Base-by-base conservation (phyloP, 345 rosid species). In the Sisymbrium irio region DNA sequence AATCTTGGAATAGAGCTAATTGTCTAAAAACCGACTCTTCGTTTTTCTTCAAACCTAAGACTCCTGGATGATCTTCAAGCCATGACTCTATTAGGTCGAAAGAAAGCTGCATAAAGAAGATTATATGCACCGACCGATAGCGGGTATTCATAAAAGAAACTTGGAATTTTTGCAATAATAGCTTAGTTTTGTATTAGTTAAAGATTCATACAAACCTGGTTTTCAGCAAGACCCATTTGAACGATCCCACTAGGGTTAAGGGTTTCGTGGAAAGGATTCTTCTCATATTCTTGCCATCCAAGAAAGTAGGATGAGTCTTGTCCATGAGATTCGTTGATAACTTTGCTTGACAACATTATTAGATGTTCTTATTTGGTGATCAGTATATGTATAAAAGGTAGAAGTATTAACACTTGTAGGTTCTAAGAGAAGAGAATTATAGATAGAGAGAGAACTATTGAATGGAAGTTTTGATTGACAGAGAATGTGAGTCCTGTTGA, bases 171-270 rank as follows among this genome's bases (percentile, higher is more conserved):
- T 45, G 28, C 30, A 7, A 41, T 1, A 20, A 40, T 15, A 27
- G 15, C 49, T 30, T 28, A 2, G 14, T 36, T 62, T 44, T 14
- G n/a, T n/a, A 28, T 45, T 14, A 18, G 6, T 7, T 33, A 27
- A 32, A 51, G n/a, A 37, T 8, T 71, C 27, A 63, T 42, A 57
- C 76, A 40, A n/a, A 88, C 98, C 87, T 90, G 97, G 67, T 93
- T 93, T 67, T 93, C 98, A 15, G 98, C 98, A 59, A 93, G 86
- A 6, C 96, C 97, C 98, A 94, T 88, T 71, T 94, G 98, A 62
- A 94, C 82, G 72, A 94, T 88, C 9, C 98, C 97, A 7, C 59
- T 51, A 4, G 97, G 87, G 78, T 93, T 93, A 36, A 63, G 59
- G 61, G 77, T 41, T 53, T 80, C 80, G 44, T 94, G 75, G 65